Percentiles rank a stretch among this genome's conserved stretches.
Conservation (phyloP, 257 asterid genomes). For the Linaria vulgaris region DNA sequence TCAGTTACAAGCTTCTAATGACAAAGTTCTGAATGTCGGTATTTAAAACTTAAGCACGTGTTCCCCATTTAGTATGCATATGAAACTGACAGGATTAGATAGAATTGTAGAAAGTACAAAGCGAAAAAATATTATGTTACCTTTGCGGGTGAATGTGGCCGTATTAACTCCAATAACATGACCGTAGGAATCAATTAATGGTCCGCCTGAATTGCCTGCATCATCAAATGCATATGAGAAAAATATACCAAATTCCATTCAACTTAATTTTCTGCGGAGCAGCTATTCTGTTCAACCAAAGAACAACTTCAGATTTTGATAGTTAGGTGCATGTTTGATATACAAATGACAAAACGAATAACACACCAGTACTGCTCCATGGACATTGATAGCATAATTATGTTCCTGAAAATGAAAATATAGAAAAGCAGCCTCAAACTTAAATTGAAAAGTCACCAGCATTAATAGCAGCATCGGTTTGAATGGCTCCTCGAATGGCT, state of each 20-base stretch:
- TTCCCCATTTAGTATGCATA: too few relatives aligned
- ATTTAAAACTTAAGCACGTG: too few relatives aligned
- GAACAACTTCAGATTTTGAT: neutral
- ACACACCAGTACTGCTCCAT: too few relatives aligned
- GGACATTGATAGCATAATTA: too few relatives aligned
- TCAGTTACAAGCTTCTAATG: too few relatives aligned
- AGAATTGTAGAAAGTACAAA: neutral
- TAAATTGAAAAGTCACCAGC: slow-evolving; percentile 48
- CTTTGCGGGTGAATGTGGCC: slow-evolving; percentile 89
- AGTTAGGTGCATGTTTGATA: too few relatives aligned
- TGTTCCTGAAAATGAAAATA: too few relatives aligned
- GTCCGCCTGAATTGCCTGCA: slow-evolving; percentile 92
- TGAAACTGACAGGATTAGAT: neutral
- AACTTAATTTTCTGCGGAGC: neutral
- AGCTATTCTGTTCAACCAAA: neutral
- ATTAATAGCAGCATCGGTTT: slow-evolving; percentile 90
- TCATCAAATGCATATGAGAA: neutral
- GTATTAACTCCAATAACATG: slow-evolving; percentile 88
- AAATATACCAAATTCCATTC: neutral
- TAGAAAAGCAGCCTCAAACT: neutral
- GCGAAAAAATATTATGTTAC: slow-evolving; percentile 30
- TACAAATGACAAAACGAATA: too few relatives aligned
- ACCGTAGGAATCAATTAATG: slow-evolving; percentile 73
- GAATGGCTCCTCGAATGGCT: slow-evolving; percentile 90
- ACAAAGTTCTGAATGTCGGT: too few relatives aligned